Percentiles rank a stretch among this genome's conserved stretches.
Evolutionary conservation across 164 flowering plant genomes (phyloP).

Genomic region (Hamamelis virginiana): DNA sequence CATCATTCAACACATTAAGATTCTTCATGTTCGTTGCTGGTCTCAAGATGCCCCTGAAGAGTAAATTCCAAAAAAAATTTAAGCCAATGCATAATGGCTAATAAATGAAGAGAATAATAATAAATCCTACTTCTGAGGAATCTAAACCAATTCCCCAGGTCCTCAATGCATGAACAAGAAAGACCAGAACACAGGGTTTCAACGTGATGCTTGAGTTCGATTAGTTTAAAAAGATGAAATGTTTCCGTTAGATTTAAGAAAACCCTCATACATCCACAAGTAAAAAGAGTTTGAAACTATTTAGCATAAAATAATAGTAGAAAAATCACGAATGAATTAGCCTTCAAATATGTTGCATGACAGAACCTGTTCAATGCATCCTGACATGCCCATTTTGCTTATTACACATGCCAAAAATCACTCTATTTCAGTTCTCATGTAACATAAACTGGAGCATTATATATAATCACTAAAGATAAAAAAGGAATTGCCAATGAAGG

Average conservation of each 20-base stretch:
- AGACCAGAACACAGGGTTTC: not conserved
- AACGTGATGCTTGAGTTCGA: not conserved
- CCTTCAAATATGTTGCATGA: not conserved
- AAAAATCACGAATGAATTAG: not conserved
- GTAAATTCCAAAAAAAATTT: conserved; percentile 4
- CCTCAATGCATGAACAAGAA: not conserved
- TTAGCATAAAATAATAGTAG: not conserved
- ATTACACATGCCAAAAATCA: not conserved
- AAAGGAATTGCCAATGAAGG: not conserved
- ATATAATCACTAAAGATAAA: not conserved
- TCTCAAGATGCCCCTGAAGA: conserved; percentile 81
- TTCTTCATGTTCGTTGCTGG: conserved; percentile 72
- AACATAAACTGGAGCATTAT: not conserved
- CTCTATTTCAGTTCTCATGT: not conserved
- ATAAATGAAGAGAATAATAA: not conserved
- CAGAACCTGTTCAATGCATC: not conserved
- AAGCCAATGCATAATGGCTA: conserved; percentile 5
- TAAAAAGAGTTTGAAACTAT: too few species aligned
- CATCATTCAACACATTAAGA: conserved; percentile 57
- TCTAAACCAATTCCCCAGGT: not conserved
- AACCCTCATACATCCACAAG: not conserved
- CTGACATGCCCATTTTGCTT: not conserved
- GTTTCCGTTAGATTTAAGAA: not conserved
- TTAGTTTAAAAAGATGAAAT: not conserved
- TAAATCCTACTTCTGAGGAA: not conserved